Percentiles rank a stretch among this genome's conserved stretches.
Conservation (phyloP, 2,329 filamentous ascomycete species). For the Sclerotinia glacialis region DNA sequence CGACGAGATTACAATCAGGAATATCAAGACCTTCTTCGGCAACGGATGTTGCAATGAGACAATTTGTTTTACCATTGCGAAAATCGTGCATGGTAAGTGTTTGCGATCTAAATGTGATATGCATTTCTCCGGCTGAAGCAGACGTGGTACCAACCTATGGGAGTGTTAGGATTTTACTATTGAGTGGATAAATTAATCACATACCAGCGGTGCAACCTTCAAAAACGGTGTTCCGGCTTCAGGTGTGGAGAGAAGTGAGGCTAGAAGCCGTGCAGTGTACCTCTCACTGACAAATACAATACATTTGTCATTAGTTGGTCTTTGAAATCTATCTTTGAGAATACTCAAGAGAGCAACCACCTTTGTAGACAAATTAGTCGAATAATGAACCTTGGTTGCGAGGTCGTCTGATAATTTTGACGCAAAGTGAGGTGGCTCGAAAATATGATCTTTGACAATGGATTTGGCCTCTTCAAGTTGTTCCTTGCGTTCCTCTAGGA, state of each 20-base stretch:
- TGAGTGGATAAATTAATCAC: constrained; percentile 27
- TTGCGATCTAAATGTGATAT: constrained; percentile 67
- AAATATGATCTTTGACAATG: constrained; percentile 52
- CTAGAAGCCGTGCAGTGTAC: constrained; percentile 71
- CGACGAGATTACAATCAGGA: constrained; percentile 63
- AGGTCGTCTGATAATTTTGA: constrained; percentile 7
- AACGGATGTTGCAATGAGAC: constrained; percentile 64
- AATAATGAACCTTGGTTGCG: constrained; percentile 14
- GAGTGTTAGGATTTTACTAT: constrained; percentile 7
- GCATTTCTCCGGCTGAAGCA: constrained; percentile 53
- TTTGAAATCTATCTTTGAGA: constrained; percentile 61
- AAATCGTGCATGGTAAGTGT: constrained; percentile 68
- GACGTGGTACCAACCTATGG: constrained; percentile 48
- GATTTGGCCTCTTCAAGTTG: constrained; percentile 58
- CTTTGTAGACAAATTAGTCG: constrained; percentile 64
- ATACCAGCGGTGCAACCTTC: constrained; percentile 60
- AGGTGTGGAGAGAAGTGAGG: constrained; percentile 60
- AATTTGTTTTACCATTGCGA: constrained; percentile 57
- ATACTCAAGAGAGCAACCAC: constrained; percentile 60
- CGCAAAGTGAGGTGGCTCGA: constrained; percentile 42
- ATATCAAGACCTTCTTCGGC: constrained; percentile 68
- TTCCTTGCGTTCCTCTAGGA: constrained; percentile 52
- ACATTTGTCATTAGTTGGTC: constrained; percentile 60
- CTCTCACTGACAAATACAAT: constrained; percentile 85
- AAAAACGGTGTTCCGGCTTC: constrained; percentile 58